Evolutionary conservation across 2,329 filamentous ascomycete genomes (phyloP), one percentile per base, ranked within the genome.

Genomic region (Pseudogymnoascus destructans): DNA sequence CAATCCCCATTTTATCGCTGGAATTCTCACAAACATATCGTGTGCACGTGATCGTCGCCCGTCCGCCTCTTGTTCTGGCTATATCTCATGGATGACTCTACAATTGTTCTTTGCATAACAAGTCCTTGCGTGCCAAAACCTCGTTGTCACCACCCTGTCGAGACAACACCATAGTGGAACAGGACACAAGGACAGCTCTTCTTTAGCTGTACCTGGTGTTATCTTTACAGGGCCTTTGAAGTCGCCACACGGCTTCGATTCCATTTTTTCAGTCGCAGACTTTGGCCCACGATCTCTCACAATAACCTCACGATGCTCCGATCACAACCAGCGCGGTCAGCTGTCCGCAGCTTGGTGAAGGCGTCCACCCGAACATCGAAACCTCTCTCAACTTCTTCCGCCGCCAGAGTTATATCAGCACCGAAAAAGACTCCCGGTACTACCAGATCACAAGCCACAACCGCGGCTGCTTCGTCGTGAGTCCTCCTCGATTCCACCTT

Each of bases 391-490:
- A 71, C 73, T 36, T 72, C 75, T 32, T 66, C 72, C 58, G 69
- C 73, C 57, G 70, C 73, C 30, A 63, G 62, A 32, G 60, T 32
- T 30, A 63, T 63, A 59, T 60, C 58, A 46, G 60, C 62, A 58
- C 62, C 59, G 42, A 62, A 72, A 64, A 78, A 74, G 65, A 68
- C 69, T 3, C 70, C 73, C 30, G 64, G 70, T 19, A 71, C 70
- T 40, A 68, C 71, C 58, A 75, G 78, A 68, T 76, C 71, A 66
- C 75, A 79, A 63, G 73, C 76, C 30, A 79, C 78, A 32, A 72
- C 74, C 38, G 73, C 75, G 42, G 72, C 79, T 61, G 72, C 75
- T 42, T 71, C 79, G 60, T 70, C 77, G 81, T 85, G 75, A 70
- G 82, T 77, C 59, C 56, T 59, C 64, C 17, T 30, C 54, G 36